Percentiles rank a stretch among this genome's conserved stretches.
Evolutionary conservation across 106 monocot genomes (phyloP).

Genomic region (Phalaenopsis aphrodite): DNA sequence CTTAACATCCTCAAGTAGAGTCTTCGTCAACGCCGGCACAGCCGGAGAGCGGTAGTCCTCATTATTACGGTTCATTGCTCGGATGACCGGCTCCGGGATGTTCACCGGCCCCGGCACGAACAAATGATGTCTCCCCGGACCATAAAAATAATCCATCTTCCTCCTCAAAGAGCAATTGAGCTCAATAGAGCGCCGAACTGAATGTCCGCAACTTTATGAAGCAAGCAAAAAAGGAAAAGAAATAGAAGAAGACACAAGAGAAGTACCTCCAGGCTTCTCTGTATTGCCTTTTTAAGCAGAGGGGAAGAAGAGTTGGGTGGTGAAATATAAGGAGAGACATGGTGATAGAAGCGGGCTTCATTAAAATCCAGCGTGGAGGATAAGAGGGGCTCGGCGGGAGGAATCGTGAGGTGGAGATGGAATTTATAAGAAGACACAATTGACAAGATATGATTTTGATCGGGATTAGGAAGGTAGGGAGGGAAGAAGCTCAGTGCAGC

Average conservation of each 20-base stretch:
- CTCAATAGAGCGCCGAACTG: no score
- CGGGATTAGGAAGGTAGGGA: conserved; percentile 4
- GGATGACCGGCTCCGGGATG: conserved; percentile 77
- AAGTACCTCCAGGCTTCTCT: background rate
- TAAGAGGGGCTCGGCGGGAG: background rate
- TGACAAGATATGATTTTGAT: background rate
- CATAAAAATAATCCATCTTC: conserved; percentile 77
- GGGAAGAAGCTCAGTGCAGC: background rate
- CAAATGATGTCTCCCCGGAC: conserved; percentile 76
- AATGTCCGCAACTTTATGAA: no score
- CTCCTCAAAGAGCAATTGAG: background rate
- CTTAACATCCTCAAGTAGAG: conserved; percentile 84
- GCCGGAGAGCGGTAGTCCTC: conserved; percentile 94
- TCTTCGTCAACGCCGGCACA: conserved; percentile 77
- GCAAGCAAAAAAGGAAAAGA: background rate
- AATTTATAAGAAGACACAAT: background rate
- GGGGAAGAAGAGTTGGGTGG: no score
- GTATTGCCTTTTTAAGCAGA: background rate
- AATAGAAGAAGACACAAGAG: background rate
- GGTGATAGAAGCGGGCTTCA: background rate
- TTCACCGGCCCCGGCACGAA: conserved; percentile 93
- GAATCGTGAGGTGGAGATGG: background rate
- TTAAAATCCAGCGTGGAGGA: conserved; percentile 3
- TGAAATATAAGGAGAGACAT: no score
- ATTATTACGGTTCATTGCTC: conserved; percentile 90